Evolutionary conservation across 768 basidiomycete genomes (phyloP).

Genomic region (Psilocybe cyanescens): DNA sequence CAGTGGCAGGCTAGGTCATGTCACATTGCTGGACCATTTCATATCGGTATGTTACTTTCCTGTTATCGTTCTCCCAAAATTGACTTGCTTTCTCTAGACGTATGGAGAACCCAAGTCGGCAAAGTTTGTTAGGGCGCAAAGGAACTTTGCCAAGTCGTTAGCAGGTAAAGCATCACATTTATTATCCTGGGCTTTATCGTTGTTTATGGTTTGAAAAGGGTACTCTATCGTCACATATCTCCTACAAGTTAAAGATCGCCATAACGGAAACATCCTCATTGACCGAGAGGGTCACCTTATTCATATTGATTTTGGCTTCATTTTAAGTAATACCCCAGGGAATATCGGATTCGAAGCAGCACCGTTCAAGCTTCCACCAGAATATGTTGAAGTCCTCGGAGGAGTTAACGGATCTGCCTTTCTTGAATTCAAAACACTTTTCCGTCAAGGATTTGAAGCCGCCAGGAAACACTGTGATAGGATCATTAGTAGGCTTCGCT

Average conservation of each 20-base stretch:
- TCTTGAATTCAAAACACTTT: slow-evolving; percentile 82
- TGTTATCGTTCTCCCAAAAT: not conserved
- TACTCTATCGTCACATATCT: slow-evolving; percentile 97
- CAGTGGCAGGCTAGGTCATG: slow-evolving; percentile 81
- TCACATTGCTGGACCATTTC: slow-evolving; percentile 92
- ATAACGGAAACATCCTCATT: slow-evolving; percentile 97
- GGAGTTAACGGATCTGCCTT: slow-evolving; percentile 79
- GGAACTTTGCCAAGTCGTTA: slow-evolving; percentile 91
- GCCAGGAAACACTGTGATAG: slow-evolving; percentile 96
- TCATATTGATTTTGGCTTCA: slow-evolving; percentile 99
- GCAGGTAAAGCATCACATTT: slow-evolving; percentile 52
- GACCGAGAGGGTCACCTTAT: slow-evolving; percentile 95
- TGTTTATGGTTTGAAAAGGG: slow-evolving; percentile 43
- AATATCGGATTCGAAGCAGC: slow-evolving; percentile 99
- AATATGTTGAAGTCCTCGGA: slow-evolving; percentile 96
- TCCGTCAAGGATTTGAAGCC: slow-evolving; percentile 92
- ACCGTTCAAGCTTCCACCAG: slow-evolving; percentile 93
- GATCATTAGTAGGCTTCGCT: slow-evolving; percentile 82
- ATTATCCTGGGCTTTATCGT: not conserved
- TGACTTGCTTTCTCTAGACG: slow-evolving; percentile 50
- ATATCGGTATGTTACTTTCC: slow-evolving; percentile 58
- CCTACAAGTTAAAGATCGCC: slow-evolving; percentile 96
- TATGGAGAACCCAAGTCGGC: slow-evolving; percentile 90
- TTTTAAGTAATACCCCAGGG: slow-evolving; percentile 95
- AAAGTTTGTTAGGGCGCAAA: slow-evolving; percentile 88